Percentiles rank a stretch among this genome's conserved stretches.
Evolutionary conservation across 331 rosid genomes (phyloP).

Genomic region (Quercus lobata): DNA sequence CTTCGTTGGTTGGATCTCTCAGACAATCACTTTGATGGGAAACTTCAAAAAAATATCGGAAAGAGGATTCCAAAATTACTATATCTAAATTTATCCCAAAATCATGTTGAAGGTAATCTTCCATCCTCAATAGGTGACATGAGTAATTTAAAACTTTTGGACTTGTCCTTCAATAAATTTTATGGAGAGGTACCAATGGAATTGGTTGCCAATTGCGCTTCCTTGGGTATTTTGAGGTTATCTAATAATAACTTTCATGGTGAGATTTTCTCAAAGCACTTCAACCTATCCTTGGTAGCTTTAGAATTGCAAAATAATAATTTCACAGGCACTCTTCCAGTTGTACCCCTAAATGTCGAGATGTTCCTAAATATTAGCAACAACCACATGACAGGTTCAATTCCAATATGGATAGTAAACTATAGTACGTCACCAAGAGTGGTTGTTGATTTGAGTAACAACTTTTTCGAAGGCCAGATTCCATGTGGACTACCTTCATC

Average conservation of each 20-base stretch:
- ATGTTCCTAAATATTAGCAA: fast-evolving
- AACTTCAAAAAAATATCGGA: neutral
- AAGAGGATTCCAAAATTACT: neutral
- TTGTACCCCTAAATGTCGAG: fast-evolving
- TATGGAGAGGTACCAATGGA: neutral
- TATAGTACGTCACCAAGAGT: fast-evolving
- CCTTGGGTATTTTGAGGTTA: fast-evolving
- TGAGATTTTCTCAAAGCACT: neutral
- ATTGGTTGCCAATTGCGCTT: neutral
- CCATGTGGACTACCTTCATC: no score
- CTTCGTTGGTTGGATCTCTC: neutral
- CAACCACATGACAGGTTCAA: neutral
- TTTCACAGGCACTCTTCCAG: neutral
- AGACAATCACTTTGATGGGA: neutral
- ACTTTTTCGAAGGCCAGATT: fast-evolving
- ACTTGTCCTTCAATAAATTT: neutral
- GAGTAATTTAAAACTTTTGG: fast-evolving
- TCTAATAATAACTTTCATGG: neutral
- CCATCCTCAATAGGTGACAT: neutral
- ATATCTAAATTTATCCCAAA: neutral
- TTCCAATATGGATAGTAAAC: neutral
- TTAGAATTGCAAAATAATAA: neutral
- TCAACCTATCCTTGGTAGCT: fast-evolving
- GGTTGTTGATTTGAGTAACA: fast-evolving
- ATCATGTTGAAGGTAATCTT: neutral